Base-by-base conservation (phyloP, 768 basidiomycete genomes). In the Tricholoma furcatifolium region DNA sequence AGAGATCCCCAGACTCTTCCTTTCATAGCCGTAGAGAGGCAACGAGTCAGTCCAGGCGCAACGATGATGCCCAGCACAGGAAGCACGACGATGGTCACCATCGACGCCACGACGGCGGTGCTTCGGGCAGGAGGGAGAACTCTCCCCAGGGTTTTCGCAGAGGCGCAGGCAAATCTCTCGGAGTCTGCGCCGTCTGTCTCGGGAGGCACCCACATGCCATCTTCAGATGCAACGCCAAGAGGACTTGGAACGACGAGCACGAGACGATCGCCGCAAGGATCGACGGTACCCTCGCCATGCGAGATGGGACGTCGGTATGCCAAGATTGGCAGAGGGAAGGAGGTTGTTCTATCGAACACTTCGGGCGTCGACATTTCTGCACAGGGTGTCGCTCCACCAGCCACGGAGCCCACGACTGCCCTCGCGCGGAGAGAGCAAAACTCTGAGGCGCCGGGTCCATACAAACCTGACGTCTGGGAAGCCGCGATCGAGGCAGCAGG, bases 381-480 rank as follows among this genome's bases (percentile, higher is more conserved):
- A 67, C 65, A 0, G 66, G 68, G 0, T 67, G 68, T 27, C 60
- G 65, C 6, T 35, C 41, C 4, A 0, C 34, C 6, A 10, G 40
- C 18, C 68, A 70, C 21, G 61, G 68, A 32, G 67, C 68, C 43
- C 54, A 59, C 20, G 15, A 18, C 1, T 69, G 67, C 36, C 53
- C 60, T 68, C 55, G 46, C 6, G 61, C 60, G 6, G 50, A 67
- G 62, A 66, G 54, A 21, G 50, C 39, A 0, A 50, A 42, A 57
- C 0, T 42, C 63, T 0, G 18, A 45, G 20, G 9, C 8, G 34
- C 9, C 15, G 8, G 61, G 65, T 0, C 69, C 64, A 0, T 59
- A 63, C 35, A 47, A 50, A 0, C 17, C 53, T 0, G 43, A 56
- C 0, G 40, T n/a, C 0, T 69, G 67, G 68, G 39, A 56, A 3